Conservation (phyloP, 1,139 yeast species). For the Pichia sp. region DNA sequence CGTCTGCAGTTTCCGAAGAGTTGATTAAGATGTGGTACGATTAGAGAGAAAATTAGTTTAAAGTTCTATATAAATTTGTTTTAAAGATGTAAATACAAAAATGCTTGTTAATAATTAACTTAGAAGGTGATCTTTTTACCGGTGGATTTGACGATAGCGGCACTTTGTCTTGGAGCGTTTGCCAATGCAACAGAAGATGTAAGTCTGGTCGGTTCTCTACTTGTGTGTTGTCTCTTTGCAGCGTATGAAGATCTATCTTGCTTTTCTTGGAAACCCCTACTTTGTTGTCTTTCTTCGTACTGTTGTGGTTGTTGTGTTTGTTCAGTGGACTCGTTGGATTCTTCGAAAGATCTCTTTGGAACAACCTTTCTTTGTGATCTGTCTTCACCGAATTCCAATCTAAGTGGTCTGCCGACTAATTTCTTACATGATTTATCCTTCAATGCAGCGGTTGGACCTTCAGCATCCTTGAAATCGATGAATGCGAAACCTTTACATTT, state of each 20-base stretch:
- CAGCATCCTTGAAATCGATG: constrained; percentile 77
- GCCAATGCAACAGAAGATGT: constrained; percentile 90
- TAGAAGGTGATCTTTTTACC: constrained; percentile 81
- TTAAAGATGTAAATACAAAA: no score
- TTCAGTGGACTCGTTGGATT: neutral
- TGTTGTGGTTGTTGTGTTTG: constrained; percentile 24
- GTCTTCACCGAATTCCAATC: constrained; percentile 95
- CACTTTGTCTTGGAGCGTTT: constrained; percentile 84
- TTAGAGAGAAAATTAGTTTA: constrained; percentile 29
- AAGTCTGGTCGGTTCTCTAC: constrained; percentile 39
- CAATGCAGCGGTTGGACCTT: constrained; percentile 81
- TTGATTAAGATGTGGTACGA: constrained; percentile 98
- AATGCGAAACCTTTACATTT: constrained; percentile 98
- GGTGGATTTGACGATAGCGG: constrained; percentile 84
- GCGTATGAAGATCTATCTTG: constrained; percentile 19
- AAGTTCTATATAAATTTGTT: constrained; percentile 4
- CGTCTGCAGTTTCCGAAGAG: constrained; percentile 97
- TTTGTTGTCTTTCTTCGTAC: neutral
- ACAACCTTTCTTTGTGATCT: constrained; percentile 66
- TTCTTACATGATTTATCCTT: constrained; percentile 67
- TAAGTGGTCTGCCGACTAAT: constrained; percentile 69
- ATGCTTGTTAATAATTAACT: neutral
- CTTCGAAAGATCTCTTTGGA: constrained; percentile 20
- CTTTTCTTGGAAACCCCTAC: constrained; percentile 27
- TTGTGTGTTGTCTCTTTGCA: constrained; percentile 26